Evolutionary conservation across 441 rosid species (phyloP).

Genomic region (Breynia disticha): DNA sequence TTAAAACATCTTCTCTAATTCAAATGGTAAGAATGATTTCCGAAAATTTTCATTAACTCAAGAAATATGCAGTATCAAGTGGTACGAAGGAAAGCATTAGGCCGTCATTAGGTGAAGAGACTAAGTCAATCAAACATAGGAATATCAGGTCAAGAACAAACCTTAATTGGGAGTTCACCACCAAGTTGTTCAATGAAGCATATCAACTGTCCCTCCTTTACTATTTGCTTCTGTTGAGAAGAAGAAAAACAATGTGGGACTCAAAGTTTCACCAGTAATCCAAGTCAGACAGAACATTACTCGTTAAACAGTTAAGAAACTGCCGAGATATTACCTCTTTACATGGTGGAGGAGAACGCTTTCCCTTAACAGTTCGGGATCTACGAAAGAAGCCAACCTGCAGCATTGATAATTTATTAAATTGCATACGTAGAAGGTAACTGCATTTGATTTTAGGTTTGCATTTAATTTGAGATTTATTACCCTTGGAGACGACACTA

Average conservation of each 20-base stretch:
- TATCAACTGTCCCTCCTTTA: conserved; percentile 85
- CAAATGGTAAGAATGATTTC: neutral
- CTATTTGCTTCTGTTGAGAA: conserved; percentile 55
- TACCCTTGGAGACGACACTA: conserved; percentile 84
- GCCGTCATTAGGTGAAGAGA: neutral
- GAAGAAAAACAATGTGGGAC: neutral
- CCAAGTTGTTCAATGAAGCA: conserved; percentile 89
- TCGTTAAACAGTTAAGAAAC: neutral
- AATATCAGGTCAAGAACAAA: conserved; percentile 10
- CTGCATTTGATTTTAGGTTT: conserved; percentile 10
- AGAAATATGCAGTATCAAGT: no score
- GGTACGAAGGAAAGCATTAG: neutral
- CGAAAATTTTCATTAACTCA: no score
- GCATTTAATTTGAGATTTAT: conserved; percentile 16
- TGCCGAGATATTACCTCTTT: conserved; percentile 53
- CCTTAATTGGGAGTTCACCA: conserved; percentile 72
- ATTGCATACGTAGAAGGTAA: conserved; percentile 5
- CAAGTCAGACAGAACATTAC: neutral
- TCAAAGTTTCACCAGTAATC: neutral
- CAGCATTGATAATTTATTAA: conserved; percentile 1
- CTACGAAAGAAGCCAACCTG: conserved; percentile 81
- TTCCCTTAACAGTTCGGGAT: conserved; percentile 69
- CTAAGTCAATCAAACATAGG: neutral
- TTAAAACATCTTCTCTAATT: neutral
- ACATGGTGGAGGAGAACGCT: conserved; percentile 64